Percentiles rank a stretch among this genome's conserved stretches.
Conservation (phyloP, 2,329 filamentous ascomycete species). For the Didymella arachidicola region DNA sequence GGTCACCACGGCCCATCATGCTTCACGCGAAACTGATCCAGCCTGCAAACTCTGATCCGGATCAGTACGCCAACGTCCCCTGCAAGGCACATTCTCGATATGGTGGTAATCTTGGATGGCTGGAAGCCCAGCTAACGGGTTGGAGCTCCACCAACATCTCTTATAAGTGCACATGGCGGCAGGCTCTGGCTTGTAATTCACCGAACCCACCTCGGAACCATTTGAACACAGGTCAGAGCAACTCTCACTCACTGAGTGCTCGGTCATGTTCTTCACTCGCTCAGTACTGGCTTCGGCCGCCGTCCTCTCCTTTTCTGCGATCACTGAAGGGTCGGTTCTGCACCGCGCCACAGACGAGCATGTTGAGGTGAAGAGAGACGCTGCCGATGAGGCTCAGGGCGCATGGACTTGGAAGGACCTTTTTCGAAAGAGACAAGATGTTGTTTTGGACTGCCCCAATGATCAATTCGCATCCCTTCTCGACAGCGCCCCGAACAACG, state of each 20-base stretch:
- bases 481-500: conserved; percentile 18
- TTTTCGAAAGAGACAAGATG: conserved; percentile 29
- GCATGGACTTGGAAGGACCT: conserved; percentile 20
- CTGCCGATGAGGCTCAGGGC: conserved; percentile 5
- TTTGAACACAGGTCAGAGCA: conserved; percentile 37
- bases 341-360: conserved; percentile 22
- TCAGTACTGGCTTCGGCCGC: conserved; percentile 43
- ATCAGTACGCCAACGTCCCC: conserved; percentile 40
- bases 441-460: conserved; percentile 26
- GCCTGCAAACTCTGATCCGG: conserved; percentile 28
- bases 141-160: conserved; percentile 12
- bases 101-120: conserved; percentile 39
- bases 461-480: conserved; percentile 31
- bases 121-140: conserved; percentile 30
- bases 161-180: conserved; percentile 41
- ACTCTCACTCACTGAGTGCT: conserved; percentile 46
- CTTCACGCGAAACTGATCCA: conserved; percentile 41
- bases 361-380: conserved; percentile 11
- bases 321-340: conserved; percentile 29
- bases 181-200: conserved; percentile 21
- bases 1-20: conserved; percentile 33
- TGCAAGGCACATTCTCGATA: conserved; percentile 49
- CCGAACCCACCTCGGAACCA: conserved; percentile 27
- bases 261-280: conserved; percentile 46
- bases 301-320: conserved; percentile 40